Conservation (phyloP, 352 stramenopile genomes). For the Ophiocytium majus region DNA sequence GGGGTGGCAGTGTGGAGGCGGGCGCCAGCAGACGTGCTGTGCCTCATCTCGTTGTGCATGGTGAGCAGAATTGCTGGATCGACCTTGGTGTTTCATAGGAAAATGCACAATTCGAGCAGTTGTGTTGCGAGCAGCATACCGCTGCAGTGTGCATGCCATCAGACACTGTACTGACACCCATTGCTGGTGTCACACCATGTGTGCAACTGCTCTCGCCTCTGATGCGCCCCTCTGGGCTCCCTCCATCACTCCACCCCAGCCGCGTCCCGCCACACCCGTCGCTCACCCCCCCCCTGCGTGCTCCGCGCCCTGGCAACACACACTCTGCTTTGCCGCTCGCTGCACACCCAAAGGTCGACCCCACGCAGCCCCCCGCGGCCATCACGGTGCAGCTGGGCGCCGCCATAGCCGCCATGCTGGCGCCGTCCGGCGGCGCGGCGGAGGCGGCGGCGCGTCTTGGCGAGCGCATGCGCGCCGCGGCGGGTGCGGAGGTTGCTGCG, state of each 20-base stretch:
- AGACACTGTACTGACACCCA: background rate
- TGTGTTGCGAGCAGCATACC: too few relatives aligned
- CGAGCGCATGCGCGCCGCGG: background rate
- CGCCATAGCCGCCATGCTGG: background rate
- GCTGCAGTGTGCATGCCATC: background rate
- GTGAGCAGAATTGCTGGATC: background rate
- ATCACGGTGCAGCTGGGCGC: background rate
- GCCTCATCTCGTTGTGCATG: background rate
- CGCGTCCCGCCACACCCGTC: too few relatives aligned
- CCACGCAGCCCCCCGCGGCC: background rate
- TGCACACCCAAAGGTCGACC: background rate
- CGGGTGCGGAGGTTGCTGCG: background rate
- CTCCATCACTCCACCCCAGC: too few relatives aligned
- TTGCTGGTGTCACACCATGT: background rate
- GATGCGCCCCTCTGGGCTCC: too few relatives aligned
- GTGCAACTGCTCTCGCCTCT: too few relatives aligned
- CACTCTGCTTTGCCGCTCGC: background rate
- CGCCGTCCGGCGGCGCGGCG: too few relatives aligned
- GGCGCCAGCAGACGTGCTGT: too few relatives aligned
- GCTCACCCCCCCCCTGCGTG: too few relatives aligned
- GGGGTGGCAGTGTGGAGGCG: too few relatives aligned
- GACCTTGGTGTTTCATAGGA: too few relatives aligned
- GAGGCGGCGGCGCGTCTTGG: background rate
- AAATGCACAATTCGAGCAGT: too few relatives aligned
- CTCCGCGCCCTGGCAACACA: too few relatives aligned